Conservation (phyloP, 257 asterid genomes). For the Solanum pinnatisectum region DNA sequence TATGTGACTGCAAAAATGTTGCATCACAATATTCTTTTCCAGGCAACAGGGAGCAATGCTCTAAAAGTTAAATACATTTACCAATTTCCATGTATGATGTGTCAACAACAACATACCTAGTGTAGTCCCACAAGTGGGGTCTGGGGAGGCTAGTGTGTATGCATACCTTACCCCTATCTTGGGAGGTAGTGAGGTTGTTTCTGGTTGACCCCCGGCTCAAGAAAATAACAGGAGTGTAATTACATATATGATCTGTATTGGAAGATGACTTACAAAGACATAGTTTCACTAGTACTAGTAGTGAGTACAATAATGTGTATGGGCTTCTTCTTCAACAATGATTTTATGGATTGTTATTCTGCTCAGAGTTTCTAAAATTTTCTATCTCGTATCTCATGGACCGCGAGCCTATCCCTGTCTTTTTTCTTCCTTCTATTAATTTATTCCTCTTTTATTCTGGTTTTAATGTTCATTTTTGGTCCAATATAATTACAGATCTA, state of each 20-base stretch:
- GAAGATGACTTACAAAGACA: neutral
- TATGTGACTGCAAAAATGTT: neutral
- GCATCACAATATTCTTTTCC: neutral
- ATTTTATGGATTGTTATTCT: neutral
- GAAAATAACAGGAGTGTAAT: neutral
- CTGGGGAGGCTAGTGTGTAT: neutral
- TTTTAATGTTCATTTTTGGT: neutral
- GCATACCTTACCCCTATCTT: neutral
- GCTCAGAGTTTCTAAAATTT: neutral
- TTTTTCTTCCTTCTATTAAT: neutral
- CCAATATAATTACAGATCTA: slow-evolving; percentile 46
- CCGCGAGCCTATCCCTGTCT: neutral
- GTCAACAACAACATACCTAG: neutral
- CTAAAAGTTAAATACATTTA: neutral
- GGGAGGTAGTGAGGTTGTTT: neutral
- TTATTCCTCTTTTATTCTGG: neutral
- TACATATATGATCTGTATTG: neutral
- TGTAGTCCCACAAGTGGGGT: neutral
- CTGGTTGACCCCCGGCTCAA: neutral
- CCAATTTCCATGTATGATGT: neutral
- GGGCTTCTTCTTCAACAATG: neutral
- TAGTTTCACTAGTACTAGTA: neutral
- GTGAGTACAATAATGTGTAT: neutral
- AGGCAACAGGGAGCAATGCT: neutral
- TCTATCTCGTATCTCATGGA: neutral